These are phyloP conservation scores for Zelonia costaricensis DNA, from an alignment of 208 protist genomes.

Conservation along the genomic window DNA sequence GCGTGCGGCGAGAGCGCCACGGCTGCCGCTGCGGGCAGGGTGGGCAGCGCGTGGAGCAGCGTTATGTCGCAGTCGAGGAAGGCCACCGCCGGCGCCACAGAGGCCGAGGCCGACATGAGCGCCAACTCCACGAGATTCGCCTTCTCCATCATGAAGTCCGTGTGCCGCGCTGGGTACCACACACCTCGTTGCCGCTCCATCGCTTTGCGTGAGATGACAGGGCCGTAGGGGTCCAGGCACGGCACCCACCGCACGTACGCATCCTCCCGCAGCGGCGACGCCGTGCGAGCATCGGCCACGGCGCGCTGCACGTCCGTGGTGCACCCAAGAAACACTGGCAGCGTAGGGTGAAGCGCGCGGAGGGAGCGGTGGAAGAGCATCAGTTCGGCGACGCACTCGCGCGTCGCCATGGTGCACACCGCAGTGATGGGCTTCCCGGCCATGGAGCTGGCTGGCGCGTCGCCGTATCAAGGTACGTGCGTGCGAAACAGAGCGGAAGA, in stretches of 20 bases:
- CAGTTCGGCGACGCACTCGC: slow-evolving; percentile 80
- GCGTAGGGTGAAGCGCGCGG: slow-evolving; percentile 49
- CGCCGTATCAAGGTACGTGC: too few species aligned
- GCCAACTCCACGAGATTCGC: slow-evolving; percentile 74
- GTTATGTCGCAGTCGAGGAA: slow-evolving; percentile 85
- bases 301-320: slow-evolving; percentile 34
- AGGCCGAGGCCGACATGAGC: slow-evolving; percentile 21
- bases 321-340: slow-evolving; percentile 67
- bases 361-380: slow-evolving; percentile 65
- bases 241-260: slow-evolving; percentile 53
- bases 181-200: slow-evolving; percentile 75
- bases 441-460: too few species aligned
- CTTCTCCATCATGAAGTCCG: slow-evolving; percentile 91
- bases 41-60: slow-evolving; percentile 48
- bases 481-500: too few species aligned
- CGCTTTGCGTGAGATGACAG: slow-evolving; percentile 39
- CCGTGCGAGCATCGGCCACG: background rate
- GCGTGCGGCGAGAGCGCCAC: slow-evolving; percentile 70
- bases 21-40: slow-evolving; percentile 24
- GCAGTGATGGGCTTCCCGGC: slow-evolving; percentile 35
- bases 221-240: slow-evolving; percentile 66
- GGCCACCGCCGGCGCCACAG: slow-evolving; percentile 17
- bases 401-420: slow-evolving; percentile 82
- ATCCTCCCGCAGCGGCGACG: slow-evolving; percentile 31
- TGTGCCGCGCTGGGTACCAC: slow-evolving; percentile 71